Conservation (phyloP, 768 basidiomycete genomes). For the Lactarius akahatsu region DNA sequence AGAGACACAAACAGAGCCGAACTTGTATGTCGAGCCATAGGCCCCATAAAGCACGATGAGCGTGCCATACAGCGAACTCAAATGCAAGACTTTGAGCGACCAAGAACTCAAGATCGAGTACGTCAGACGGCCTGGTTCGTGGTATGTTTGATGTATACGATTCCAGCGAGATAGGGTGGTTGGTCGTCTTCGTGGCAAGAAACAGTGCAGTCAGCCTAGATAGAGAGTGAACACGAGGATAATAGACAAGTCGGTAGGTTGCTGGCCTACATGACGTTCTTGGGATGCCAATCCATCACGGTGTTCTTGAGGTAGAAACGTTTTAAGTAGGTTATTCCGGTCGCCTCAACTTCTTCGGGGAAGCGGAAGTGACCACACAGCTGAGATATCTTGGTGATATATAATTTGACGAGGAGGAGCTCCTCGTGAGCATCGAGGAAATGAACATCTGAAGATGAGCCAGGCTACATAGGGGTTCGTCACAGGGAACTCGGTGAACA, state of each 20-base stretch:
- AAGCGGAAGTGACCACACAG: constrained; percentile 84
- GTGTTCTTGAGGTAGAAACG: constrained; percentile 97
- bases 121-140: constrained; percentile 75
- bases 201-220: constrained; percentile 91
- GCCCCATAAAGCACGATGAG: constrained; percentile 86
- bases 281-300: constrained; percentile 99
- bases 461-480: constrained; percentile 45
- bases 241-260: background rate
- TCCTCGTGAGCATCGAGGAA: constrained; percentile 86
- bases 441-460: constrained; percentile 66
- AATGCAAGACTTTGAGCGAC: constrained; percentile 93
- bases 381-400: constrained; percentile 81
- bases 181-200: constrained; percentile 96
- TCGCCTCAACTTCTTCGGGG: constrained; percentile 91
- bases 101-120: constrained; percentile 93
- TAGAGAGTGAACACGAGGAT: constrained; percentile 10
- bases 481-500: background rate
- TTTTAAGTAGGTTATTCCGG: constrained; percentile 89
- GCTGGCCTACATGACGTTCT: constrained; percentile 88
- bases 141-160: constrained; percentile 81
- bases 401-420: constrained; percentile 82
- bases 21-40: constrained; percentile 89
- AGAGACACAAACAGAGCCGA: constrained; percentile 30
- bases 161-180: constrained; percentile 86
- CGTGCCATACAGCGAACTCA: constrained; percentile 92